Percentiles rank a stretch among this genome's conserved stretches.
These are phyloP conservation scores for Botrytis fabae DNA, from an alignment of 2,329 filamentous ascomycete genomes.

Conservation along the genomic window DNA sequence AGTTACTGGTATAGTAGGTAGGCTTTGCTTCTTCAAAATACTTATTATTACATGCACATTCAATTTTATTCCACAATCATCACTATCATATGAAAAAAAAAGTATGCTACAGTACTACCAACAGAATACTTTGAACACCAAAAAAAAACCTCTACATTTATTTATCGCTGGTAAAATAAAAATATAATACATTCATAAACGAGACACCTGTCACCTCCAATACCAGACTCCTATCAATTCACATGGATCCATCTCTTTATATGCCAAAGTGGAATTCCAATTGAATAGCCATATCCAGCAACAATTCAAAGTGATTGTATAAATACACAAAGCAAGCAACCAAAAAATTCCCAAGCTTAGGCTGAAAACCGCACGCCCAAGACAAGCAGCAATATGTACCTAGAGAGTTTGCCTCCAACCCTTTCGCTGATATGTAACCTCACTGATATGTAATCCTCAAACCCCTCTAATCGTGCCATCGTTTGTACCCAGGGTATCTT, in stretches of 20 bases:
- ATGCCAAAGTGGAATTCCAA: constrained; percentile 21
- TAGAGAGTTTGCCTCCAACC: constrained; percentile 12
- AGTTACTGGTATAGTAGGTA: background rate
- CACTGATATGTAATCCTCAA: constrained; percentile 21
- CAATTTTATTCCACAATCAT: background rate
- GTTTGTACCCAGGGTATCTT: constrained; percentile 24
- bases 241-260: constrained; percentile 9
- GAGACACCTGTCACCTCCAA: background rate
- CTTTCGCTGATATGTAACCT: constrained; percentile 18
- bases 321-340: constrained; percentile 8
- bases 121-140: background rate
- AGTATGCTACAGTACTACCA: background rate
- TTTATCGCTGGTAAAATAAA: background rate
- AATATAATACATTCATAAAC: constrained; percentile 21
- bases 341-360: constrained; percentile 9
- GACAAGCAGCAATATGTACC: constrained; percentile 22
- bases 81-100: background rate
- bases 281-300: constrained; percentile 23
- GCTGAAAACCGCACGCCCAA: constrained; percentile 19
- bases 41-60: background rate
- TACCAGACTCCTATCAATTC: constrained; percentile 12
- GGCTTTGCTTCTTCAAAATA: background rate
- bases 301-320: constrained; percentile 17
- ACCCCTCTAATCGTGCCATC: constrained; percentile 24
- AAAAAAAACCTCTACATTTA: background rate